phyloP scores from a whole-genome alignment of 345 rosid genomes.

The Eucalyptus paniculata region DNA sequence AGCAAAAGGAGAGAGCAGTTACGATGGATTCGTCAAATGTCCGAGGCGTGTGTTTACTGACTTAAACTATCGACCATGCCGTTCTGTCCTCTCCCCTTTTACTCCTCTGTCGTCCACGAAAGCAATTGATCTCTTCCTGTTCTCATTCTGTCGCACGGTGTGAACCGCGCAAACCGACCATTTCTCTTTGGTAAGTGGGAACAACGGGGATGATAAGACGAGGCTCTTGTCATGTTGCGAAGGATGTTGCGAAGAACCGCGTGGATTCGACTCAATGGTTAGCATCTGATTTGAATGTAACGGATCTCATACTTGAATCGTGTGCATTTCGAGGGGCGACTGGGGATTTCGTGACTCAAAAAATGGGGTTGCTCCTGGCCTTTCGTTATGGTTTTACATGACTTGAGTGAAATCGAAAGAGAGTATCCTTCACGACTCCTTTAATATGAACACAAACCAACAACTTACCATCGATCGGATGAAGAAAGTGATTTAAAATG shows the following conservation, averaged over 20 bases:
- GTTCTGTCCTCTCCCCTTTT: background rate
- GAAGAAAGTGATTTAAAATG: background rate
- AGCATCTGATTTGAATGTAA: background rate
- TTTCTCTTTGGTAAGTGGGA: background rate
- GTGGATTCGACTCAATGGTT: background rate
- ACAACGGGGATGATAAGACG: background rate
- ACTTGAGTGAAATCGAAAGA: background rate
- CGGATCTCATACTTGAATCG: background rate
- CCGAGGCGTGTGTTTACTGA: background rate
- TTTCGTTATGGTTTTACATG: background rate
- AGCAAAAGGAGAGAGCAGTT: background rate
- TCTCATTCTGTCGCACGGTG: background rate
- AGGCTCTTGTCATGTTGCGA: background rate
- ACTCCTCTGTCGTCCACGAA: background rate
- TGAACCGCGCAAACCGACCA: background rate
- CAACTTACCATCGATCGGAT: background rate
- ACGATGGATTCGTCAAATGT: background rate
- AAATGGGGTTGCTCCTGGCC: rapidly evolving
- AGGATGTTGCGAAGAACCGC: background rate
- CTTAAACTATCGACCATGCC: background rate
- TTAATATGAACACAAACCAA: background rate
- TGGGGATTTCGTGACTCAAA: background rate
- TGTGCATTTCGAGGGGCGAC: background rate
- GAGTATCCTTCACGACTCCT: background rate
- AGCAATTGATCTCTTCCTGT: background rate